Conservation (phyloP, 2,329 filamentous ascomycete genomes). For the Aspergillus amoenus region DNA sequence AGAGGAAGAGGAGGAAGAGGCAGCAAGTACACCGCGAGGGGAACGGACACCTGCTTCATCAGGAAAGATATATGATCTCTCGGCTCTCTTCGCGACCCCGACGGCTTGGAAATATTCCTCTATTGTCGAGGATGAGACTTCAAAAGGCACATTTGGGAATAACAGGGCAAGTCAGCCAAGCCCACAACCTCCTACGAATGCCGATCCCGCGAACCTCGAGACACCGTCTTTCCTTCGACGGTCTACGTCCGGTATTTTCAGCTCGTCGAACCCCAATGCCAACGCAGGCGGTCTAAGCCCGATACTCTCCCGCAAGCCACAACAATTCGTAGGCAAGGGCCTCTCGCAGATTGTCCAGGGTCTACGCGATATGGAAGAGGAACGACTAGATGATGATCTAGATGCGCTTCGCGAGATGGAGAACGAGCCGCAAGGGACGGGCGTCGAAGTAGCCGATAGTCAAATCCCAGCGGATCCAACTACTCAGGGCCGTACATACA, state of each 20-base stretch:
- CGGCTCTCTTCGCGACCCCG: constrained; percentile 47
- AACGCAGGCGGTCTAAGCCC: constrained; percentile 33
- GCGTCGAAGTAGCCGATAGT: constrained; percentile 38
- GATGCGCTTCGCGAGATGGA: constrained; percentile 47
- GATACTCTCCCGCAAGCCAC: constrained; percentile 36
- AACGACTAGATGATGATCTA: constrained; percentile 43
- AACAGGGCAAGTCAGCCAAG: not conserved
- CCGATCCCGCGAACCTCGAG: constrained; percentile 24
- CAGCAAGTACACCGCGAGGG: constrained; percentile 22
- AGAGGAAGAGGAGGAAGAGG: constrained; percentile 27
- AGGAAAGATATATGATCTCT: constrained; percentile 45
- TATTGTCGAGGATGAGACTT: constrained; percentile 36
- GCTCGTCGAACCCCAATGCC: not conserved
- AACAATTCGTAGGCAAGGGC: constrained; percentile 39
- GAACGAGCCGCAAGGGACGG: constrained; percentile 29
- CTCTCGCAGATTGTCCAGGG: constrained; percentile 41
- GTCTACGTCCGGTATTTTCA: constrained; percentile 33
- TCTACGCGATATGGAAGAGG: constrained; percentile 42
- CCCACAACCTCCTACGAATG: not conserved
- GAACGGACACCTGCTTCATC: constrained; percentile 44
- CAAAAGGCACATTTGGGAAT: constrained; percentile 3
- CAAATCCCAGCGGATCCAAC: constrained; percentile 24
- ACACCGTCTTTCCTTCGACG: constrained; percentile 43
- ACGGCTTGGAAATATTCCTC: constrained; percentile 44
- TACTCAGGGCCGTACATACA: constrained; percentile 29